Percentiles rank a stretch among this genome's conserved stretches.
These are phyloP conservation scores for Gremmenia infestans DNA, from an alignment of 2,329 filamentous ascomycete species.

Conservation along the genomic window DNA sequence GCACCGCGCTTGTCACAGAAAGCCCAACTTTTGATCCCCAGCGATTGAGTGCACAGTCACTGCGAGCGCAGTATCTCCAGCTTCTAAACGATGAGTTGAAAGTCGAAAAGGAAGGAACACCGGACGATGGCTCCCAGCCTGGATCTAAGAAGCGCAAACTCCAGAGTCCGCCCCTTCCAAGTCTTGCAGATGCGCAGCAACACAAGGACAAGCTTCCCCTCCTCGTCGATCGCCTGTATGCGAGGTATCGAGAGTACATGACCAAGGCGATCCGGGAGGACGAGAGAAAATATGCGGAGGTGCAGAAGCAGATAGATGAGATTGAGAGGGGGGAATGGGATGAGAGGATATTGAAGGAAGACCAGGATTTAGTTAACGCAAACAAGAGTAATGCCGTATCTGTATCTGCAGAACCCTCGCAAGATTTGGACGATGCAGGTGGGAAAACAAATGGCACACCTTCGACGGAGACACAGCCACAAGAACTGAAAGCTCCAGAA, in stretches of 20 bases:
- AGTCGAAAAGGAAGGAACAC: constrained; percentile 38
- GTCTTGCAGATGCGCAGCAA: constrained; percentile 60
- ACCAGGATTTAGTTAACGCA: constrained; percentile 10
- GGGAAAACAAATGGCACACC: constrained; percentile 18
- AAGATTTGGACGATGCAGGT: background rate
- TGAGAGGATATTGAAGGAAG: constrained; percentile 32
- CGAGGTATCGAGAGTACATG: constrained; percentile 64
- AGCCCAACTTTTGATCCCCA: constrained; percentile 66
- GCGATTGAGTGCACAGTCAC: constrained; percentile 70
- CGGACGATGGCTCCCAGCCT: constrained; percentile 42
- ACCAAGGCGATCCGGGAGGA: constrained; percentile 69
- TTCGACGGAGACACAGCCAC: constrained; percentile 3
- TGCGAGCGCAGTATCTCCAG: constrained; percentile 73
- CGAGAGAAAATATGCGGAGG: constrained; percentile 59
- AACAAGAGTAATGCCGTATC: constrained; percentile 11
- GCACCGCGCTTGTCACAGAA: constrained; percentile 66
- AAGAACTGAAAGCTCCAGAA: constrained; percentile 10
- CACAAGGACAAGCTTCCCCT: constrained; percentile 63
- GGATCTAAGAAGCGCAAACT: constrained; percentile 72
- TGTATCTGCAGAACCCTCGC: background rate
- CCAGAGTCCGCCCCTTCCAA: constrained; percentile 57
- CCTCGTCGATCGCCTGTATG: constrained; percentile 70
- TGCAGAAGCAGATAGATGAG: constrained; percentile 63
- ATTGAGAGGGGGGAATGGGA: constrained; percentile 59
- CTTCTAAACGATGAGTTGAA: constrained; percentile 70